These are phyloP conservation scores for Skeletonema marinoi DNA, from an alignment of 108 stramenopile species.

Conservation along the genomic window DNA sequence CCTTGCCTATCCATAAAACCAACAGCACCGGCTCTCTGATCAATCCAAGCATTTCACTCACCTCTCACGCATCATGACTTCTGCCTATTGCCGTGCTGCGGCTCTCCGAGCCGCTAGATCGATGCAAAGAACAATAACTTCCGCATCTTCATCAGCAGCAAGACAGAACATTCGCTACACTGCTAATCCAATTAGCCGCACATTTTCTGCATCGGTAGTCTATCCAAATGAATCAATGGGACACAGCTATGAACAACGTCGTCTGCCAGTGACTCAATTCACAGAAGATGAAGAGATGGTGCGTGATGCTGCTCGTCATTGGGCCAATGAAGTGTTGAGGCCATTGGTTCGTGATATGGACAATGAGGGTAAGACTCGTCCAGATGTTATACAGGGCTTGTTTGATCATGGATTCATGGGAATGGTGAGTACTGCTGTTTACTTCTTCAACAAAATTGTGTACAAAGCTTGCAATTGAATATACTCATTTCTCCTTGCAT, in stretches of 20 bases:
- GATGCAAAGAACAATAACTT: neutral
- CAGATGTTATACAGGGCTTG: conserved; percentile 66
- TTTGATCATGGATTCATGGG: conserved; percentile 95
- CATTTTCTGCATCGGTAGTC: neutral
- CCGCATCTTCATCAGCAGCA: neutral
- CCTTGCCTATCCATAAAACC: too few species aligned
- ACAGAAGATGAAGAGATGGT: conserved; percentile 84
- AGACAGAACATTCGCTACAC: neutral
- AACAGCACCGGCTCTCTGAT: too few species aligned
- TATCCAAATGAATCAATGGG: neutral
- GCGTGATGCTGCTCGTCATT: conserved; percentile 60
- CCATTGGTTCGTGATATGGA: conserved; percentile 94
- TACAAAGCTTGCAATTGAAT: neutral
- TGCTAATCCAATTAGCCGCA: neutral
- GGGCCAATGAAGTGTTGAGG: conserved; percentile 68
- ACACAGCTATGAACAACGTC: conserved; percentile 2
- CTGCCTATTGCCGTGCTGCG: neutral
- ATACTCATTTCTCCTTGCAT: neutral
- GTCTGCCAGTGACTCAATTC: conserved; percentile 67
- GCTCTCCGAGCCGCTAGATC: neutral
- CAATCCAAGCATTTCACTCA: too few species aligned
- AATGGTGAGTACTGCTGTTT: conserved; percentile 44
- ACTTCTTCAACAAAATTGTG: neutral
- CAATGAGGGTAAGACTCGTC: conserved; percentile 62
- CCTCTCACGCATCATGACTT: neutral